Base-by-base conservation (phyloP, 768 basidiomycete species). In the Termitomyces sp. region DNA sequence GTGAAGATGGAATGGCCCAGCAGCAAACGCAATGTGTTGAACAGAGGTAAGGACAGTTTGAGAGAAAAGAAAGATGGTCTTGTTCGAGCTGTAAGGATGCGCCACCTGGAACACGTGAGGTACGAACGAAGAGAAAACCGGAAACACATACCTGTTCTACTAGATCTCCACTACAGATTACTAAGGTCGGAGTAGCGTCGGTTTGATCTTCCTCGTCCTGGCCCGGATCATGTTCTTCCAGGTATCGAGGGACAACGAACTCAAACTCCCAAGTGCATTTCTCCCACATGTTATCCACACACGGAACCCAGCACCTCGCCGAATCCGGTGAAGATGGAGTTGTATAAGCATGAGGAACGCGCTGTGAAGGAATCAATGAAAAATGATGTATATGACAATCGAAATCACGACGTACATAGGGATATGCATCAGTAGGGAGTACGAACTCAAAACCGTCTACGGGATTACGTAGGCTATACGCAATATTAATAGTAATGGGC, bases 261-360 rank as follows among this genome's bases (percentile, higher is more conserved):
- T 98, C 93, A 57, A 98, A 89, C 66, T 99, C 97, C 97, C 97
- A 99, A 7, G 96, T 95, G 64, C 92, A 97, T 65, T 92, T 88
- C 72, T 97, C 95, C 92, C 94, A 96, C 22, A 94, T 72, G 64
- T 85, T 91, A 70, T 99, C 97, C 20, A 98, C 72, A 66, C 97
- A 99, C 14, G 97, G 97, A n/a, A 98, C 87, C 97, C 97, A 99
- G 65, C 92, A 94, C 66, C 97, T 80, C n/a, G 96, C 94, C 18
- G 92, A 81, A 67, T 95, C 92, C 6, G 94, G 87, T 8, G 87
- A 88, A 0, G 91, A 89, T 1, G 94, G 87, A 4, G 87, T 88
- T 3, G 94, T 93, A 66, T 89, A 98, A 46, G 89, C 88, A 73
- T 98, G 97, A 49, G 96, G 96, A 59, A 94, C 85, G 62, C 92